A percentile compares a stretch with the other conserved stretches of the same genome.
Conservation (phyloP, 2,329 filamentous ascomycete species). For the Macrophomina pseudophaseolina region DNA sequence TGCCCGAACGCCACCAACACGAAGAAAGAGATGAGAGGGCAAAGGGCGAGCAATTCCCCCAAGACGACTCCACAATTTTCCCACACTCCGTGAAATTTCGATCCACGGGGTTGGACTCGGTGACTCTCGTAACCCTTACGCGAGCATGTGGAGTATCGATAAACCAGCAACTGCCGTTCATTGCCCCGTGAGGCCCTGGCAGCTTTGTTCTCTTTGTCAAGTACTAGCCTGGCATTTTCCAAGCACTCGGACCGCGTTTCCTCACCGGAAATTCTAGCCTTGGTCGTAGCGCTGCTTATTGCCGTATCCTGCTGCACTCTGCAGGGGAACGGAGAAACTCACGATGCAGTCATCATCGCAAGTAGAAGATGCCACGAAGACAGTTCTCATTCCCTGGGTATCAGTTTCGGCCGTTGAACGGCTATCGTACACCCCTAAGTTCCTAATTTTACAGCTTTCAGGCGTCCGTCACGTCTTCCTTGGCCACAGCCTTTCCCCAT, state of each 20-base stretch:
- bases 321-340: background rate
- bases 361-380: slow-evolving; percentile 8
- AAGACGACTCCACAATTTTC: background rate
- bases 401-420: slow-evolving; percentile 5
- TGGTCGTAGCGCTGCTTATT: background rate
- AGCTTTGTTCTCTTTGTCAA: background rate
- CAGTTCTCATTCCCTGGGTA: slow-evolving; percentile 15
- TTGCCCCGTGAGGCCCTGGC: slow-evolving; percentile 2
- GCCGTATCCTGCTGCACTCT: background rate
- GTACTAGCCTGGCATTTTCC: background rate
- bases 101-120: slow-evolving; percentile 1
- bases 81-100: slow-evolving; percentile 15
- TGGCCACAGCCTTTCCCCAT: slow-evolving; percentile 68
- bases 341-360: background rate
- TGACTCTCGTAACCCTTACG: background rate
- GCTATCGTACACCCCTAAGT: slow-evolving; percentile 19
- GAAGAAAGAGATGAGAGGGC: too few species aligned
- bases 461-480: slow-evolving; percentile 42
- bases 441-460: slow-evolving; percentile 14
- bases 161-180: slow-evolving; percentile 1
- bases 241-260: background rate
- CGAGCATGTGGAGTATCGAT: slow-evolving; percentile 24
- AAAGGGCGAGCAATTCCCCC: background rate
- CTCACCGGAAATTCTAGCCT: slow-evolving; percentile 6
- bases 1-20: background rate